Evolutionary conservation across 148 eudicot genomes (phyloP), one percentile per base, ranked within the genome.

Genomic region (Hydrangea macrophylla): DNA sequence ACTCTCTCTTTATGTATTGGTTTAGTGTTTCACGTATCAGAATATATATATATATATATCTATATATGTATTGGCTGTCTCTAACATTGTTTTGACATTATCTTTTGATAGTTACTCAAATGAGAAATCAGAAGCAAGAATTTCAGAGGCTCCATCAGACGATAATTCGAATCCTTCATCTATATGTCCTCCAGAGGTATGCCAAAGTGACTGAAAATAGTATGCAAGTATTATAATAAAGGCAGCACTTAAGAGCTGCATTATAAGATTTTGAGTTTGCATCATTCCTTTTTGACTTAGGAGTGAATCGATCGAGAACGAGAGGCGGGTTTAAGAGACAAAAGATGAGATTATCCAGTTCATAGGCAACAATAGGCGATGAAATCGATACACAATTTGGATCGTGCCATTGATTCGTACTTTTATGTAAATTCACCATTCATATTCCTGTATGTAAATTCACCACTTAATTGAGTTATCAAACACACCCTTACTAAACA

Each of bases 61-160:
- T n/a, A n/a, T n/a, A n/a, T n/a, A n/a, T 63, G 32, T 22, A 37
- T 23, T 26, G 20, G 30, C 26, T 54, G 36, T 32, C 37, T 42
- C 67, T 80, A 20, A 76, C 70, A n/a, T 56, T 24, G n/a, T 23
- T 27, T 36, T 11, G 32, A 9, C 2, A 45, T 58, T 45, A 66
- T 27, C 69, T 8, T 75, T 58, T 64, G 45, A n/a, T 68, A 92
- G 98, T 70, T 88, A 77, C 62, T 90, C 98, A 54, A 92, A 92
- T 51, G 94, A 90, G 84, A 92, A 88, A 82, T 90, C 98, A 10
- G 98, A 92, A 83, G 94, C 92, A 65, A 84, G 96, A 76, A 83
- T 81, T 70, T 68, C 84, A 11, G 91, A 90, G 26, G 68, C 74
- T 9, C 69, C 85, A 22, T 64, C 79, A 23, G 98, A 85, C 73